Evolutionary conservation across 225 moss, liverwort and hornwort genomes (phyloP).

Genomic region (Pseudisothecium myosuroides): DNA sequence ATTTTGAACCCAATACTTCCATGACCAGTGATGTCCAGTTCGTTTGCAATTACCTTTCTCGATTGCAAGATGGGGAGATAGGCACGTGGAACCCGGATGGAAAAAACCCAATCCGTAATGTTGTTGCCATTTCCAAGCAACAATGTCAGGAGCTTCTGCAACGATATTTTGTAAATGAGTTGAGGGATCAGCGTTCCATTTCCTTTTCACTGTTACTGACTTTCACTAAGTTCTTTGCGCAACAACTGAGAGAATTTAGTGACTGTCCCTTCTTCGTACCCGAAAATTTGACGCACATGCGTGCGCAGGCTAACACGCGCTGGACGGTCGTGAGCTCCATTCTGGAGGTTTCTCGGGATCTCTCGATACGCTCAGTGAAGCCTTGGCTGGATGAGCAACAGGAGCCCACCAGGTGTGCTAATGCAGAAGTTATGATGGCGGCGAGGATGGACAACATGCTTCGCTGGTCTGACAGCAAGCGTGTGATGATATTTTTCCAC

Average conservation of each 20-base stretch:
- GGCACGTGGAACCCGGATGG: constrained; percentile 5
- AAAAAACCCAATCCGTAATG: not conserved
- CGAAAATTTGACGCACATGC: constrained; percentile 20
- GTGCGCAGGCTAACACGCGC: constrained; percentile 12
- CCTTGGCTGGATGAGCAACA: constrained; percentile 50
- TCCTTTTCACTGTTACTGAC: constrained; percentile 21
- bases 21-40: constrained; percentile 21
- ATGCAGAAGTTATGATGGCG: constrained; percentile 20
- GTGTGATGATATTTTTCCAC: constrained; percentile 39
- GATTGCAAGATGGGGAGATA: not conserved
- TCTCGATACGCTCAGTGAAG: constrained; percentile 31
- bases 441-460: constrained; percentile 37
- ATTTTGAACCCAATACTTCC: constrained; percentile 7
- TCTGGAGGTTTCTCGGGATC: constrained; percentile 26
- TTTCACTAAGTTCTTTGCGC: constrained; percentile 34
- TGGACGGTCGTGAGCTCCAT: constrained; percentile 16
- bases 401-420: not conserved
- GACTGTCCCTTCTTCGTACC: constrained; percentile 10
- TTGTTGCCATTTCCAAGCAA: not conserved
- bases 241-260: constrained; percentile 27
- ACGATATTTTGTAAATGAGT: constrained; percentile 13
- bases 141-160: constrained; percentile 20
- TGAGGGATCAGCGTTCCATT: constrained; percentile 12
- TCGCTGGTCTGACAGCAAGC: constrained; percentile 44
- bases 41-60: constrained; percentile 28